Percentiles rank a stretch among this genome's conserved stretches.
phyloP scores from a whole-genome alignment of 1,284 basidiomycete species.

The Stereum hirsutum region DNA sequence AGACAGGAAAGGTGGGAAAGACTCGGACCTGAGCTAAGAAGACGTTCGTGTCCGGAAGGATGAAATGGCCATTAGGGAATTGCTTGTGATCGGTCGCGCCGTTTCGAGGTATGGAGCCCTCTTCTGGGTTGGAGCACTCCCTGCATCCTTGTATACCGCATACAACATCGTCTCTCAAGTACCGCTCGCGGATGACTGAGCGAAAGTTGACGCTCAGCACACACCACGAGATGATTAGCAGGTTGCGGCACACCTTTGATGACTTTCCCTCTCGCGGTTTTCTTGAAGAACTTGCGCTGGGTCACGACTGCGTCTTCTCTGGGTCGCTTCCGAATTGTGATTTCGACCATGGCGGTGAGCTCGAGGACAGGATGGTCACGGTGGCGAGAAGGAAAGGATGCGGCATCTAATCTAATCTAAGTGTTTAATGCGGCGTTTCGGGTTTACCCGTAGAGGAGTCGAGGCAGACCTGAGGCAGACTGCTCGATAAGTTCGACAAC shows the following conservation, averaged over 20 bases:
- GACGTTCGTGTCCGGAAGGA: constrained; percentile 94
- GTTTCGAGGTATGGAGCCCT: constrained; percentile 32
- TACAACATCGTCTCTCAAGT: constrained; percentile 88
- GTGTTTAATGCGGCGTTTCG: no score
- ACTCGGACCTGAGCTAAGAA: constrained; percentile 80
- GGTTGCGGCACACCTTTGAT: constrained; percentile 68
- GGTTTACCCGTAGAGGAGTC: no score
- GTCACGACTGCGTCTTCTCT: constrained; percentile 66
- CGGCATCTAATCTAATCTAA: no score
- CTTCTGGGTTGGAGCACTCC: constrained; percentile 39
- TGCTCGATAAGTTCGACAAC: no score
- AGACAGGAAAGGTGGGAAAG: no score
- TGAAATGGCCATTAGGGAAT: constrained; percentile 66
- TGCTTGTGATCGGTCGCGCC: constrained; percentile 33
- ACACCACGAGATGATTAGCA: background rate
- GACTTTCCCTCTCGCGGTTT: constrained; percentile 91
- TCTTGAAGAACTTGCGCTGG: constrained; percentile 88
- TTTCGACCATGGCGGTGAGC: constrained; percentile 52
- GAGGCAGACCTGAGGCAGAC: no score
- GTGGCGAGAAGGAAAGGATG: no score
- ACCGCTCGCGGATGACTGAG: constrained; percentile 89
- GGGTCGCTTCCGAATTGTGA: constrained; percentile 74
- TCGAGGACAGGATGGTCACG: no score
- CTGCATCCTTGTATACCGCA: constrained; percentile 79
- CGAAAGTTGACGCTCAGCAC: constrained; percentile 1